Conservation (phyloP, 2,329 filamentous ascomycete species). For the Endoconidiophora polonica region DNA sequence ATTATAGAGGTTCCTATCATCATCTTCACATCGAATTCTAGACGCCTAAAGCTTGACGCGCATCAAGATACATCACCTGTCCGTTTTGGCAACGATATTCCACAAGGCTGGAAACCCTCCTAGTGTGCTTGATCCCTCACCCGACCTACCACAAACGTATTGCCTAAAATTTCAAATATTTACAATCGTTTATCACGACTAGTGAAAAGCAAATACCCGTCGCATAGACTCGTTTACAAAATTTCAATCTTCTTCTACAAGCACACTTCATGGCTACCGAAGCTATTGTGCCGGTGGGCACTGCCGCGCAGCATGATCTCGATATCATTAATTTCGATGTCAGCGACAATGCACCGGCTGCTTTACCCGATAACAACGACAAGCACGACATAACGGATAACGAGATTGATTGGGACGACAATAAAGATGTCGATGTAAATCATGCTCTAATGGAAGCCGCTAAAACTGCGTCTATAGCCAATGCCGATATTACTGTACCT, state of each 20-base stretch:
- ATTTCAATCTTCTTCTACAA: neutral
- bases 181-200: neutral
- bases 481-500: neutral
- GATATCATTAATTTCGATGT: conserved; percentile 25
- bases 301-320: conserved; percentile 18
- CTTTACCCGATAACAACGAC: neutral
- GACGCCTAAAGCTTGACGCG: no score
- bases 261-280: conserved; percentile 12
- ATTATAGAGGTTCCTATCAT: no score
- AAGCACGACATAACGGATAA: conserved; percentile 3
- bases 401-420: conserved; percentile 13
- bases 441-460: neutral
- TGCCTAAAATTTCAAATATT: neutral
- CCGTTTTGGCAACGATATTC: no score
- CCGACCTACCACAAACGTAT: no score
- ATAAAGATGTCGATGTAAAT: neutral
- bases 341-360: conserved; percentile 14
- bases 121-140: no score
- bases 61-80: no score
- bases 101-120: no score
- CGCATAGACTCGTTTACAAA: neutral
- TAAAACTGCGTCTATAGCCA: neutral
- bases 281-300: conserved; percentile 14
- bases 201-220: neutral
- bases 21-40: no score